Evolutionary conservation across 2,329 filamentous ascomycete genomes (phyloP), one percentile per base, ranked within the genome.

Genomic region (Venturia oleaginea): DNA sequence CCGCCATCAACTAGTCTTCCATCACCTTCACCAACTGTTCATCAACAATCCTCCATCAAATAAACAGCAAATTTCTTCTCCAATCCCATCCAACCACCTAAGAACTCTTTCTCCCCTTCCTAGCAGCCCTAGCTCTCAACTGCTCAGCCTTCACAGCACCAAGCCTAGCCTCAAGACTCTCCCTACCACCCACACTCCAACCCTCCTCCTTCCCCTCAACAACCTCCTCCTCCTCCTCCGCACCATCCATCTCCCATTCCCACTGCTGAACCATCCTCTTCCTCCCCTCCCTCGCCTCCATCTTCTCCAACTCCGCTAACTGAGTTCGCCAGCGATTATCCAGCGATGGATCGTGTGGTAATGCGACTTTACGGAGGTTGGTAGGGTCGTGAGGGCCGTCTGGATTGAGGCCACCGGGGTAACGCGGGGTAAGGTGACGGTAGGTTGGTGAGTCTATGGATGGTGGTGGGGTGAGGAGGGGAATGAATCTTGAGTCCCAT

Each of bases 111-210:
- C 30, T 57, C 15, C 27, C 51, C 27, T 30, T 34, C 30, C 51
- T 57, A 54, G 48, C 24, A 32, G 48, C 48, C 48, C 48, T 54
- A 32, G 51, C 51, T 30, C 51, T 57, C 51, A 57, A 34, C 30
- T 34, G 17, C 30, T 57, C 51, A 34, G 51, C 51, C 51, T 57
- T 57, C 11, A 17, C 51, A 32, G 51, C 51, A 57, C 34, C 51
- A 57, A 57, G 51, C 34, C 51, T 57, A n/a, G 27, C 19, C 51
- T 57, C 51, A 8, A 10, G 22, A 51, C 46, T 27, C 30, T 30
- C 51, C 27, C 24, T 19, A 5, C 17, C 30, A 19, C 10, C 51
- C 30, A 2, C 27, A 13, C 11, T 7, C 27, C 2, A 2, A 24
- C 19, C 7, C 5, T 30, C 30, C 4, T 8, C 24, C 27, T 57